Evolutionary conservation across 345 rosid genomes (phyloP).

Genomic region (Eucalyptus sp.): DNA sequence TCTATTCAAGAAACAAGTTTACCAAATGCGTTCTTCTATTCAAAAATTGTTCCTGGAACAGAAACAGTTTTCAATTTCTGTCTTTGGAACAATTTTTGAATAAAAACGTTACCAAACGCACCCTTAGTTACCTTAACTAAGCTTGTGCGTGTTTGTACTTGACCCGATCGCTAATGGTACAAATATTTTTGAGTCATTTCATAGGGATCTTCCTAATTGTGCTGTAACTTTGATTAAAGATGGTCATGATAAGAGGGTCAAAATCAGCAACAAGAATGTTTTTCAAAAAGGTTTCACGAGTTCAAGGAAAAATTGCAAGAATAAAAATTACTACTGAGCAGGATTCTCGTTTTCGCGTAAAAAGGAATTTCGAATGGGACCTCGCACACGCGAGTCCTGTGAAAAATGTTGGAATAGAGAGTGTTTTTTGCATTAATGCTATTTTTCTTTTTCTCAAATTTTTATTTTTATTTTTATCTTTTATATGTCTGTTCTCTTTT

Average conservation of each 20-base stretch:
- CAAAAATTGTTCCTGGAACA: no score
- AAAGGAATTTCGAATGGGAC: not conserved
- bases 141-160: not conserved
- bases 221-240: not conserved
- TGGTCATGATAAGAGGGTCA: not conserved
- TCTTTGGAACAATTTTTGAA: no score
- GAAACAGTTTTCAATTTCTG: no score
- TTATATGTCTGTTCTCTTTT: not conserved
- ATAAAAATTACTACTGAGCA: not conserved
- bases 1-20: no score
- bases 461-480: not conserved
- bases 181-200: not conserved
- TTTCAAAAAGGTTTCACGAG: not conserved
- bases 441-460: not conserved
- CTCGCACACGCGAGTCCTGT: not conserved
- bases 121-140: not conserved
- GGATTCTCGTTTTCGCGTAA: not conserved
- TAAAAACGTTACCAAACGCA: no score
- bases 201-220: not conserved
- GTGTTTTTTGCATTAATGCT: not conserved
- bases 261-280: not conserved
- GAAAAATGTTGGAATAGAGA: not conserved
- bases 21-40: no score
- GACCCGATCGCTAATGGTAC: not conserved
- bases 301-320: not conserved